phyloP scores from a whole-genome alignment of 2,329 filamentous ascomycete genomes.

The Hortaea werneckii region DNA sequence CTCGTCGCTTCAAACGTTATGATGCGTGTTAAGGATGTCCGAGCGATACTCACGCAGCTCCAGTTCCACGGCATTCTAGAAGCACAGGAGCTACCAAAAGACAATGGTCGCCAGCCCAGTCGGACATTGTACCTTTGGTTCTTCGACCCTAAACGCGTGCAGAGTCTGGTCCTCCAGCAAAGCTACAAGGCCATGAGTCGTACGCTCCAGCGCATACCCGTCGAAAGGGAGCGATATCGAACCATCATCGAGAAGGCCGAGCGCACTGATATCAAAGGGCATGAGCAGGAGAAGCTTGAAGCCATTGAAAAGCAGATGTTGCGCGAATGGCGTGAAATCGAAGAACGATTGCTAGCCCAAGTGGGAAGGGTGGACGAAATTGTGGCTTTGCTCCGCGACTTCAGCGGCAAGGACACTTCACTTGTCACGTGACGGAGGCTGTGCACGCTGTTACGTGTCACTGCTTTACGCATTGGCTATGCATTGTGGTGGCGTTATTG shows the following conservation, averaged over 20 bases:
- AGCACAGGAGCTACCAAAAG: slow-evolving; percentile 86
- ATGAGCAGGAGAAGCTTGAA: slow-evolving; percentile 70
- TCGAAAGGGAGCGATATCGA: slow-evolving; percentile 62
- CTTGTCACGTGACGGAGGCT: neutral
- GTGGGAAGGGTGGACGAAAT: slow-evolving; percentile 74
- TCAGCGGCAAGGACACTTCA: slow-evolving; percentile 18
- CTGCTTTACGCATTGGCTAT: neutral
- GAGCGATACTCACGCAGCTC: slow-evolving; percentile 74
- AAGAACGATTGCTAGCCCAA: slow-evolving; percentile 67
- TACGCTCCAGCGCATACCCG: slow-evolving; percentile 66
- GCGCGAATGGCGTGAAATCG: slow-evolving; percentile 50
- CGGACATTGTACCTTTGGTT: slow-evolving; percentile 87
- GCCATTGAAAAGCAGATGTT: slow-evolving; percentile 61
- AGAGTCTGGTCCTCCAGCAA: slow-evolving; percentile 62
- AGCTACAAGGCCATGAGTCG: slow-evolving; percentile 85
- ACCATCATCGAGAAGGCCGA: slow-evolving; percentile 72
- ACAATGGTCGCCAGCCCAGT: slow-evolving; percentile 69
- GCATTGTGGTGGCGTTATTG: slow-evolving; percentile 5
- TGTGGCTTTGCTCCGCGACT: slow-evolving; percentile 70
- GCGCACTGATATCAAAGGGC: slow-evolving; percentile 73
- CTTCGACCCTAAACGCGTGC: slow-evolving; percentile 67
- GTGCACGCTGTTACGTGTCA: neutral
- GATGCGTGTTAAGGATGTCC: slow-evolving; percentile 75
- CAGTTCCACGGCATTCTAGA: slow-evolving; percentile 80
- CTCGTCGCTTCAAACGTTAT: slow-evolving; percentile 70